phyloP scores from a whole-genome alignment of 306 rosid genomes.

The Phaseolus lunatus region DNA sequence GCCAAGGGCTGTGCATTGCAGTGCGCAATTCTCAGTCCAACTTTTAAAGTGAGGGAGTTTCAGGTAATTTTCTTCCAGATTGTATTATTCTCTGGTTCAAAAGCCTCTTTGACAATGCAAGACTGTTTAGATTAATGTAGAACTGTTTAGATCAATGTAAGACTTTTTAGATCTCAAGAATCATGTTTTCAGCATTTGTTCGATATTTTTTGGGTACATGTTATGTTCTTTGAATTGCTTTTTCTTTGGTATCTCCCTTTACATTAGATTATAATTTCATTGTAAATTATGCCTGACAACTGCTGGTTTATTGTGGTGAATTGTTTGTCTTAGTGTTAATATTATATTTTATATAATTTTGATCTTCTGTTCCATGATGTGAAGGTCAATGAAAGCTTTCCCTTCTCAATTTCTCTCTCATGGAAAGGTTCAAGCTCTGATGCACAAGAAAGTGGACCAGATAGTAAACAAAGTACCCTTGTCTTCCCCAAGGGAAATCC shows the following conservation, averaged over 20 bases:
- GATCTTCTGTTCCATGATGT: conserved; percentile 16
- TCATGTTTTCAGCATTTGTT: not conserved
- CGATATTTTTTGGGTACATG: not conserved
- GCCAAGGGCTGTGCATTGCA: conserved; percentile 93
- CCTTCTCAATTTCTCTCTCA: conserved; percentile 73
- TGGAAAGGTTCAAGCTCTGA: conserved; percentile 88
- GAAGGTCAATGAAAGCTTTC: conserved; percentile 87
- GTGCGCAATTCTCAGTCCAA: conserved; percentile 97
- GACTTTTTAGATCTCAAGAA: not conserved
- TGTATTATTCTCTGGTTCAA: not conserved
- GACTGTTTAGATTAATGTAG: too few relatives aligned
- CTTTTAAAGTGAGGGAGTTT: conserved; percentile 91
- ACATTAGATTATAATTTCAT: not conserved
- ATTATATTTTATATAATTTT: not conserved
- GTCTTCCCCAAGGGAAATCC: conserved; percentile 91
- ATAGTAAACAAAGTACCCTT: conserved; percentile 59
- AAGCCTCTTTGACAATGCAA: not conserved
- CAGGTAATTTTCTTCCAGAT: conserved; percentile 59
- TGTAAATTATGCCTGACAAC: not conserved
- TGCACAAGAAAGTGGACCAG: conserved; percentile 64
- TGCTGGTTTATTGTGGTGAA: not conserved
- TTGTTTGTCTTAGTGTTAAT: not conserved
- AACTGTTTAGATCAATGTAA: not conserved
- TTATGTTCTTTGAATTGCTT: not conserved
- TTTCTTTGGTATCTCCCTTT: not conserved